Base-by-base conservation (phyloP, 345 rosid genomes). In the Bretschneidera sinensis region DNA sequence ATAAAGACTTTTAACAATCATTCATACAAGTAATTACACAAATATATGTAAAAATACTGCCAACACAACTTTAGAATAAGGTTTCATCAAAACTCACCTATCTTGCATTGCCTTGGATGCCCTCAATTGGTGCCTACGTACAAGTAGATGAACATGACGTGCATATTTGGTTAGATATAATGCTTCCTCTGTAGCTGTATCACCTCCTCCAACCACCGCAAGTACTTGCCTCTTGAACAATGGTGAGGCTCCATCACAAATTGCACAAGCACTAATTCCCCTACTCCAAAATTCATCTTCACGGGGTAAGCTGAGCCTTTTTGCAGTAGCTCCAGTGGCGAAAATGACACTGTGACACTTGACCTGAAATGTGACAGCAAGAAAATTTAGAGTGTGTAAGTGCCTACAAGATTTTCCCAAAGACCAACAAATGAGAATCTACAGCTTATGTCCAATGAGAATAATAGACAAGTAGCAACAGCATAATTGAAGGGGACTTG, bases 61-160 rank as follows among this genome's bases (percentile, higher is more conserved):
- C 45, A 14, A 39, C 16, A 39, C 45, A 39, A 39, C 45, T 39
- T 28, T 28, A 28, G 15, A 50, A 17, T 6, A 63, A 53, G 24
- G 57, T 21, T 65, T 28, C 57, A 49, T 13, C 19, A 43, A 57
- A 56, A 63, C 88, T 81, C 79, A 89, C 98, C 97, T 86, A 81
- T 92, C 98, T 79, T 92, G 98, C 98, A 92, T 92, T 66, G 98
- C 98, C 72, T 57, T 92, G 63, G 98, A 92, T 43, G 97, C 98
- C 75, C 96, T 84, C 61, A 92, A 78, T 24, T 84, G 92, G 33
- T 79, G 97, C 70, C 67, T 80, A 20, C 98, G 97, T 55, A 92
- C 96, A 39, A 92, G 97, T 63, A 92, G 80, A 82, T 92, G 98
- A 81, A 92, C 97, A 76, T 92, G 98, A 43, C 92, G 86, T 25